Conservation (phyloP, 805 yeast genomes). For the Hanseniaspora meyeri region DNA sequence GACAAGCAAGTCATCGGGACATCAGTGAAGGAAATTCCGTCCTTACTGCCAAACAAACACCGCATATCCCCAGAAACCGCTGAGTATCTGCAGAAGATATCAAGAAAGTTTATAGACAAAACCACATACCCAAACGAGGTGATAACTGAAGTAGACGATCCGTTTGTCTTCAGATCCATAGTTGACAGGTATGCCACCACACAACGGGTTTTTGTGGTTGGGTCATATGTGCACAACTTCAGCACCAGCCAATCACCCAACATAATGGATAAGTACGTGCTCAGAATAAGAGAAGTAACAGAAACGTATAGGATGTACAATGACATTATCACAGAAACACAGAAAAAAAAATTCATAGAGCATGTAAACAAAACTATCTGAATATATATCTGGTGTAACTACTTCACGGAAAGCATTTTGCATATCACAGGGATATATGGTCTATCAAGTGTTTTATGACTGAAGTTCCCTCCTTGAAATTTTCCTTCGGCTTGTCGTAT, state of each 20-base stretch:
- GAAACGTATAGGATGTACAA: not conserved
- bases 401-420: too few relatives aligned
- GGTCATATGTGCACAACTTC: not conserved
- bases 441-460: constrained; percentile 46
- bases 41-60: not conserved
- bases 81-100: not conserved
- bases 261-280: not conserved
- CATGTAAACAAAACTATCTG: not conserved
- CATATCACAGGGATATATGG: not conserved
- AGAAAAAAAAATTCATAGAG: not conserved
- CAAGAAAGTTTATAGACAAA: not conserved
- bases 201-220: not conserved
- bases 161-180: not conserved
- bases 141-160: not conserved
- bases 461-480: constrained; percentile 55
- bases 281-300: not conserved
- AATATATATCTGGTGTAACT: not conserved
- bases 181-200: not conserved
- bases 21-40: not conserved
- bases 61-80: not conserved
- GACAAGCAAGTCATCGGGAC: not conserved
- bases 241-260: not conserved
- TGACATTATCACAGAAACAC: not conserved
- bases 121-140: not conserved
- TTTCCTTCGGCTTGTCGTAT: constrained; percentile 32